Evolutionary conservation across 2,329 filamentous ascomycete genomes (phyloP), one percentile per base, ranked within the genome.

Genomic region (Neoscytalidium dimidiatum): DNA sequence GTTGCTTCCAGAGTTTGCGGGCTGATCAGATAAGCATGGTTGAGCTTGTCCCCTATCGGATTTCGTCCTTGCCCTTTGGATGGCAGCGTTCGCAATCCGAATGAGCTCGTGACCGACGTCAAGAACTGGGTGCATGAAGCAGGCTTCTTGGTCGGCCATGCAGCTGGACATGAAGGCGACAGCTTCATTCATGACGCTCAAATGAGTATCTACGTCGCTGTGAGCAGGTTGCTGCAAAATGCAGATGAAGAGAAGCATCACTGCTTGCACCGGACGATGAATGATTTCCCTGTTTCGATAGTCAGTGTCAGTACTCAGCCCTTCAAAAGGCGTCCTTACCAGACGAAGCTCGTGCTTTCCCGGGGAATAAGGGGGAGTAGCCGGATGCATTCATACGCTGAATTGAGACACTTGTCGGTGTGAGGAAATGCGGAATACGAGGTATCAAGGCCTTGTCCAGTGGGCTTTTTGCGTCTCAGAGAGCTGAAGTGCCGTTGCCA

Each of bases 171-270:
- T 46, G 26, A 46, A 44, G 4, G 23, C 28, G n/a, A 46, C 19
- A 3, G 56, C 56, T 38, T 33, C 41, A 11, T 31, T 26, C 26
- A 60, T 60, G n/a, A 41, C 38, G 2, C 6, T 26, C 4, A 60
- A n/a, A 21, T 60, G 56, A 2, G n/a, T 9, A 0, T 33, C 41
- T 1, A 19, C 38, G 2, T 44, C n/a, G 2, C 38, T 11, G 9
- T 60, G 17, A 19, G 26, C 28, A 8, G 56, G 56, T 1, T 26
- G 38, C 8, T 44, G 56, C n/a, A 60, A 26, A 6, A 60, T 41
- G 33, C 56, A 60, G 6, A 60, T 31, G 56, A 60, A 60, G 26
- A 60, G 43, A 3, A 60, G 41, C 56, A 60, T 44, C n/a, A 46
- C 29, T 1, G 56, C 56, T 14, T 60, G 56, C 17, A 44, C 38